Base-by-base conservation (phyloP, 2,329 filamentous ascomycete species). In the Aspergillus jensenii region DNA sequence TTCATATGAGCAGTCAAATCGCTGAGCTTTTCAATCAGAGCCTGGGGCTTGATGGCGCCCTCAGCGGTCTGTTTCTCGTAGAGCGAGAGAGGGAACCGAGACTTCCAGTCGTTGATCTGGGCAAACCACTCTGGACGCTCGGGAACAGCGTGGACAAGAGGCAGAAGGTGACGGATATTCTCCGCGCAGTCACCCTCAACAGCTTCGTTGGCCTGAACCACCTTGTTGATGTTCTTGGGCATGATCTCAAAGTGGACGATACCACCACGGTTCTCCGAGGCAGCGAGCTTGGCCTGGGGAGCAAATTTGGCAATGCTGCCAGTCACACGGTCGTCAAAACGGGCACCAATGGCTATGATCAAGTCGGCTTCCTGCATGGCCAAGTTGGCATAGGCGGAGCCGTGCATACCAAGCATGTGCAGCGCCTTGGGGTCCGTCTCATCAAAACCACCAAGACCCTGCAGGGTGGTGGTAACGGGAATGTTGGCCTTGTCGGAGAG, bases 201-300 rank as follows among this genome's bases (percentile, higher is more conserved):
- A 46, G 95, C 93, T 79, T 97, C 92, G 43, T 90, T 97, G 7
- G 93, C 93, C 78, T 98, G 91, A 14, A 99, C 90, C 43, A 98
- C 93, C 84, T 98, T 99, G 87, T 98, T 98, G 80, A 98, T 98
- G 82, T 99, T 98, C 87, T 99, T 99, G 68, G 95, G 93, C 89
- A 98, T 90, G 69, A 99, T 93, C 74, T 98, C 93, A 70, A 98
- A 98, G 77, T 99, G 93, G 15, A 98, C 85, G 68, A 99, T 98
- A 70, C 95, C 95, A 68, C 95, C 95, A 62, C 92, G 90, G 54
- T 87, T 87, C 79, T 96, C 90, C 11, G 84, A 82, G 4, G 91
- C 93, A 0, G 95, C 95, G 14, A 87, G 85, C 78, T 90, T 95
- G 45, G 95, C 95, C 52, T 85, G 86, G 3, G 95, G 95, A 0